phyloP scores from a whole-genome alignment of 257 asterid species.

The Perilla frutescens region DNA sequence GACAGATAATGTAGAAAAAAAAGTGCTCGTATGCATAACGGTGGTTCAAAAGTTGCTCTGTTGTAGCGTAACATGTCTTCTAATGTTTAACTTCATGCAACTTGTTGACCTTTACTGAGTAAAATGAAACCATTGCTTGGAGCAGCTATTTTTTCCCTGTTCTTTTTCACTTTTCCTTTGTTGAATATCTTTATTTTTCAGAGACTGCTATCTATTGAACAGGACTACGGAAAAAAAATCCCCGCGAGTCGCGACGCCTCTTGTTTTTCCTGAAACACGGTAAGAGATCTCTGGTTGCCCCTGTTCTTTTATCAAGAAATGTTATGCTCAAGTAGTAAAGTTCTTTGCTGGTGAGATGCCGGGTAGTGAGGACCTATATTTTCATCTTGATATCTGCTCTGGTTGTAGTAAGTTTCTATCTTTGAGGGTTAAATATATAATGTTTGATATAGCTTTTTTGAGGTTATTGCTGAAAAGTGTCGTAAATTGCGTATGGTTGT shows the following conservation, averaged over 20 bases:
- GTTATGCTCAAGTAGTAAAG: background rate
- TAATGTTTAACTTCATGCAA: too few relatives aligned
- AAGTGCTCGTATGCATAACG: background rate
- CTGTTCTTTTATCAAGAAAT: background rate
- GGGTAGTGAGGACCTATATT: too few relatives aligned
- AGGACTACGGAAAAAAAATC: too few relatives aligned
- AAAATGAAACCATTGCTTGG: background rate
- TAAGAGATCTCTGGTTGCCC: background rate
- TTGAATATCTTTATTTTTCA: background rate
- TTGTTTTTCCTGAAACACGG: background rate
- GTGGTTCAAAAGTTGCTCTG: background rate
- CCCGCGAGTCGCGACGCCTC: too few relatives aligned
- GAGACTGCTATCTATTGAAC: slow-evolving; percentile 1
- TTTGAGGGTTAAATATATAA: too few relatives aligned
- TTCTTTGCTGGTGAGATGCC: too few relatives aligned
- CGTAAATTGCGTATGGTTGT: background rate
- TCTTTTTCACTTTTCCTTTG: background rate
- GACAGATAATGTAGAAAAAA: background rate
- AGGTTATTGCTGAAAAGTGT: too few relatives aligned
- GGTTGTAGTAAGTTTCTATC: background rate
- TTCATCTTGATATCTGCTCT: background rate
- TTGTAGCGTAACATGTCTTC: background rate
- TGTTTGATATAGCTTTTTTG: too few relatives aligned
- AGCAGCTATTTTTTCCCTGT: background rate
- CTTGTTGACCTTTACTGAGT: background rate